Conservation (phyloP, 1,139 yeast genomes). For the Trichomonascaceae sp. region DNA sequence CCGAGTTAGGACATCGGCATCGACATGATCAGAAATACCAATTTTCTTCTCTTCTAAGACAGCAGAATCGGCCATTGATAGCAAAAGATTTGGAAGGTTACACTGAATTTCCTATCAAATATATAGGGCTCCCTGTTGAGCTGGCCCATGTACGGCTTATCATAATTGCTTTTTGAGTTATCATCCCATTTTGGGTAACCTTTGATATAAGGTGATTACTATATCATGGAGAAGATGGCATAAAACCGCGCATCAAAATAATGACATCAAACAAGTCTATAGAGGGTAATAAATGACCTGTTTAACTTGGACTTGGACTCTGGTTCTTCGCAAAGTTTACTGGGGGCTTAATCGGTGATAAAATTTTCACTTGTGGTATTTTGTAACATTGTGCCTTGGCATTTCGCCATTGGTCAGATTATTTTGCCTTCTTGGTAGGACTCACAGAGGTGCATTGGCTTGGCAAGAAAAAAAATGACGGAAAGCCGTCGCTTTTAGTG, state of each 20-base stretch:
- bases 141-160: not conserved
- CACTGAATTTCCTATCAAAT: not conserved
- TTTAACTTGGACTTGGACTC: not conserved
- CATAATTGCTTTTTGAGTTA: not conserved
- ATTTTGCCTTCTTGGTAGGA: not conserved
- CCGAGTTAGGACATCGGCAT: constrained; percentile 1
- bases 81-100: not conserved
- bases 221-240: not conserved
- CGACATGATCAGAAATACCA: not conserved
- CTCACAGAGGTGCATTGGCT: not conserved
- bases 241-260: not conserved
- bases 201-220: not conserved
- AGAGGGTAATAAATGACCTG: not conserved
- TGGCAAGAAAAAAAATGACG: not conserved
- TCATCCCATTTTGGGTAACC: not conserved
- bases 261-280: not conserved
- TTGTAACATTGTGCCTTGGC: not conserved
- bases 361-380: not conserved
- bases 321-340: not conserved
- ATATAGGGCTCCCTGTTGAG: not conserved
- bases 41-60: constrained; percentile 6
- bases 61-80: not conserved
- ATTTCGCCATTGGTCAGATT: not conserved
- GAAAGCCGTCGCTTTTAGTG: not conserved
- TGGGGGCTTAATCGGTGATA: not conserved